These are phyloP conservation scores for Clarireedia hainanense DNA, from an alignment of 2,329 filamentous ascomycete species.

Conservation along the genomic window DNA sequence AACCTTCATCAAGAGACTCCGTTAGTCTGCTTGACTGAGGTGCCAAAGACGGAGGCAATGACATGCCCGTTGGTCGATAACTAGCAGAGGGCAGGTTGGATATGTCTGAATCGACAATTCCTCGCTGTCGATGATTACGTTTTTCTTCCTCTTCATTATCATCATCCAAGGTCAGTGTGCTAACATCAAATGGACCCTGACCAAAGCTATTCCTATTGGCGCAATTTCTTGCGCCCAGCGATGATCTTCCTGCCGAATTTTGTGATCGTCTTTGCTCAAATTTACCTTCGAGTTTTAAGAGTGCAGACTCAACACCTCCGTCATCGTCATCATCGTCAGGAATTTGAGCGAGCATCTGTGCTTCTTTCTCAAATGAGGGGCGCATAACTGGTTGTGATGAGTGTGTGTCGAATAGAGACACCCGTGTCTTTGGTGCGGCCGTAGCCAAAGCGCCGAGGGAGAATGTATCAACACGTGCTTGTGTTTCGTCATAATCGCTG, in stretches of 20 bases:
- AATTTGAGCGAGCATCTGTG: slow-evolving; percentile 78
- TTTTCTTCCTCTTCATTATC: slow-evolving; percentile 32
- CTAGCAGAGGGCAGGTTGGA: slow-evolving; percentile 22
- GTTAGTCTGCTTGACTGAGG: slow-evolving; percentile 52
- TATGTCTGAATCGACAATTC: slow-evolving; percentile 36
- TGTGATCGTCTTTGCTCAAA: slow-evolving; percentile 49
- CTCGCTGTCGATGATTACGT: slow-evolving; percentile 38
- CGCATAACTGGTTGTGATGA: slow-evolving; percentile 56
- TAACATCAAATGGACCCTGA: slow-evolving; percentile 16
- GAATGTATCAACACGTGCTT: slow-evolving; percentile 39
- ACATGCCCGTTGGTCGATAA: slow-evolving; percentile 21
- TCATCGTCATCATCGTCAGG: slow-evolving; percentile 74
- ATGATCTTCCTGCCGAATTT: slow-evolving; percentile 13
- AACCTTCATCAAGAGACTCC: slow-evolving; percentile 69
- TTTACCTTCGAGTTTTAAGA: slow-evolving; percentile 86
- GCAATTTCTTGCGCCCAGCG: slow-evolving; percentile 7
- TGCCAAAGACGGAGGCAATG: slow-evolving; percentile 29
- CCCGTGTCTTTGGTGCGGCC: slow-evolving; percentile 36
- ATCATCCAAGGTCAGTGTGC: slow-evolving; percentile 13
- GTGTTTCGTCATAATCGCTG: slow-evolving; percentile 32
- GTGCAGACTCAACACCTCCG: slow-evolving; percentile 84
- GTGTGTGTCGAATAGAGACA: slow-evolving; percentile 53
- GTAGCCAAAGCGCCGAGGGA: slow-evolving; percentile 53
- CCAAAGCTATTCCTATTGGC: slow-evolving; percentile 25
- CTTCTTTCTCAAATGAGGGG: slow-evolving; percentile 80